phyloP scores from a whole-genome alignment of 805 yeast species.

The Wickerhamiella domercqiae region DNA sequence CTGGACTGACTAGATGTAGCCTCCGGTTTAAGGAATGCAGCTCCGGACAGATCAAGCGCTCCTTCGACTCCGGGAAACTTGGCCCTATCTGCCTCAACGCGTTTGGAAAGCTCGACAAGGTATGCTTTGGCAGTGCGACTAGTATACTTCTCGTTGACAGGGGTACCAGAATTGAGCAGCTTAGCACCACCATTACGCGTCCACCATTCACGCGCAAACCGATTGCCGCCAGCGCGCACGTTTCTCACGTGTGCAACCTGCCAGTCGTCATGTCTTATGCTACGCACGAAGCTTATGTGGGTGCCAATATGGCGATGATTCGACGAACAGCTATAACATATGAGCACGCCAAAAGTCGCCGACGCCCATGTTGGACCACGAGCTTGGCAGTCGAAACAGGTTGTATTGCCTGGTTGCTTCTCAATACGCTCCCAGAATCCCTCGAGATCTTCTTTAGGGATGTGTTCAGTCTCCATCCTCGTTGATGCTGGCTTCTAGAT shows the following conservation, averaged over 20 bases:
- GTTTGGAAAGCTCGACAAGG: slow-evolving; percentile 60
- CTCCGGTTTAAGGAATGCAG: slow-evolving; percentile 13
- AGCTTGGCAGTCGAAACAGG: slow-evolving; percentile 85
- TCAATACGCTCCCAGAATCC: slow-evolving; percentile 49
- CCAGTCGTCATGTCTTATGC: slow-evolving; percentile 90
- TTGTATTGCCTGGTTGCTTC: slow-evolving; percentile 53
- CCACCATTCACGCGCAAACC: slow-evolving; percentile 68
- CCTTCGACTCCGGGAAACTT: slow-evolving; percentile 53
- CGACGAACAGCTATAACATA: slow-evolving; percentile 90
- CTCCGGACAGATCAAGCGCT: slow-evolving; percentile 38
- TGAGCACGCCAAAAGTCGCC: slow-evolving; percentile 82
- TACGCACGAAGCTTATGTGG: slow-evolving; percentile 87
- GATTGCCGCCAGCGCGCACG: slow-evolving; percentile 90
- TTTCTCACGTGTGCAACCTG: slow-evolving; percentile 74
- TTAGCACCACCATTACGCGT: slow-evolving; percentile 74
- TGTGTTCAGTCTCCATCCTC: slow-evolving; percentile 14
- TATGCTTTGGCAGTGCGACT: slow-evolving; percentile 67
- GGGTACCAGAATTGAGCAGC: slow-evolving; percentile 39
- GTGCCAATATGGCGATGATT: slow-evolving; percentile 93
- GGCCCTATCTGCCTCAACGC: slow-evolving; percentile 48
- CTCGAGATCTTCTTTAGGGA: slow-evolving; percentile 46
- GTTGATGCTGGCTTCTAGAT: too few relatives aligned
- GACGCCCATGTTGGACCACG: slow-evolving; percentile 98
- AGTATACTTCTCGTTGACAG: slow-evolving; percentile 66
- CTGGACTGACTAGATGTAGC: slow-evolving; percentile 13